Evolutionary conservation across 2,329 filamentous ascomycete species (phyloP), one percentile per base, ranked within the genome.

Genomic region (Penicillium sp.): DNA sequence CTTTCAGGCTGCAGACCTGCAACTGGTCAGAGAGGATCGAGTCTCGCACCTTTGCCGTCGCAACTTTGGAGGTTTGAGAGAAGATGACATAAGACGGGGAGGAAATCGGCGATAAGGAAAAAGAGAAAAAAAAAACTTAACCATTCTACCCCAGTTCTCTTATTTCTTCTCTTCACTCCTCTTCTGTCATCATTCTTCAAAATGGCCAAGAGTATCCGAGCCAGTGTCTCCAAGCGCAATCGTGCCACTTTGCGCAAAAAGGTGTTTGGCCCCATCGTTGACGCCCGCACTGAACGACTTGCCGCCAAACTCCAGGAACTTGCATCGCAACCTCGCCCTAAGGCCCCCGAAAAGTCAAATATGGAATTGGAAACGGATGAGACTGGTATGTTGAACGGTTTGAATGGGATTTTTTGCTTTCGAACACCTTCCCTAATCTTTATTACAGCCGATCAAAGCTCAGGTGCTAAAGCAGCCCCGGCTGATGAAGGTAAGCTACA

Each of bases 171-270:
- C 29, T 57, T 56, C 29, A 40, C 25, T 25, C 14, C 31, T 49
- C 47, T 42, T 37, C 8, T 35, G 33, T 49, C 14, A 44, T 49
- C 29, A 48, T 35, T 26, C 22, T 26, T 15, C n/a, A 23, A 25
- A 82, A 97, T 97, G 93, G 93, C 92, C 23, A 97, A 96, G 74
- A 89, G 90, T 71, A 81, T 89, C 58, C 84, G 93, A 73, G 85
- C 92, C 62, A 95, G 88, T 72, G 81, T 84, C 63, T 85, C 82
- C 67, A 97, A 97, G 80, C 82, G 82, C 68, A 97, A 97, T 80
- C 91, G 92, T 78, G 82, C 84, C 65, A 87, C 85, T 67, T 82
- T 96, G 62, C 92, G 92, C 74, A 81, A 84, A 62, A 86, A 85
- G 62, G 88, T 97, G 62, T 97, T 96, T 75, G 90, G 88, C 1